A percentile compares a stretch with the other conserved stretches of the same genome.
Conservation (phyloP, 1,284 basidiomycete species). For the Ceratobasidium sp. region DNA sequence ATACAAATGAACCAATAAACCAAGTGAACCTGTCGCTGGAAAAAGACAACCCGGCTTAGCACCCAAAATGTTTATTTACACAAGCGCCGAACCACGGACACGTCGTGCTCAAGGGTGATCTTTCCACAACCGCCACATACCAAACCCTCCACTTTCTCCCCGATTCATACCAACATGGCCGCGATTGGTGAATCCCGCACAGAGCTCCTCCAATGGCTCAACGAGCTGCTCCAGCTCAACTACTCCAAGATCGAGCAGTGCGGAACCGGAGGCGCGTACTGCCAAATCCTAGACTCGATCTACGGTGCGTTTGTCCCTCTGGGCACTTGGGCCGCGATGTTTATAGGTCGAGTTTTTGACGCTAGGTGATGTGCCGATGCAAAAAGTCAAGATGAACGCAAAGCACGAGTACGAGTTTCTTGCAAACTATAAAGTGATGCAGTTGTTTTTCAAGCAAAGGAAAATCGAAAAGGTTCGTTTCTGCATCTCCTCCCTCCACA, state of each 20-base stretch:
- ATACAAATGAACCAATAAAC: neutral
- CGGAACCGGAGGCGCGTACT: slow-evolving; percentile 89
- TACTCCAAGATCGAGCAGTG: slow-evolving; percentile 97
- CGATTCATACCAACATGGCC: slow-evolving; percentile 51
- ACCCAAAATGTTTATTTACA: slow-evolving; percentile 4
- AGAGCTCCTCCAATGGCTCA: slow-evolving; percentile 93
- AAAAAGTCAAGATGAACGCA: slow-evolving; percentile 89
- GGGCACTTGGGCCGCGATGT: slow-evolving; percentile 14
- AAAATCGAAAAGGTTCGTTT: slow-evolving; percentile 89
- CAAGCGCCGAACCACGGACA: slow-evolving; percentile 40
- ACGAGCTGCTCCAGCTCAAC: slow-evolving; percentile 89
- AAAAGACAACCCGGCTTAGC: neutral
- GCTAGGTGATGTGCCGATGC: slow-evolving; percentile 86
- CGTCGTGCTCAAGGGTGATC: slow-evolving; percentile 35
- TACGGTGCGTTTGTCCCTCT: slow-evolving; percentile 66
- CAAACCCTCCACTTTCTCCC: neutral
- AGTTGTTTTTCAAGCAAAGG: slow-evolving; percentile 86
- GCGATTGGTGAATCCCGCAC: slow-evolving; percentile 70
- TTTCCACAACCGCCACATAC: slow-evolving; percentile 22
- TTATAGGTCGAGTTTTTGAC: neutral
- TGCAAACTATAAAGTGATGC: slow-evolving; percentile 94
- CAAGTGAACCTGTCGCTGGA: neutral
- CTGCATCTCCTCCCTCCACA: slow-evolving; percentile 15
- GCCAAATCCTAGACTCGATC: slow-evolving; percentile 93
- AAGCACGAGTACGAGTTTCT: slow-evolving; percentile 97